Base-by-base conservation (phyloP, 2,329 filamentous ascomycete species). In the Talaromyces sp. region DNA sequence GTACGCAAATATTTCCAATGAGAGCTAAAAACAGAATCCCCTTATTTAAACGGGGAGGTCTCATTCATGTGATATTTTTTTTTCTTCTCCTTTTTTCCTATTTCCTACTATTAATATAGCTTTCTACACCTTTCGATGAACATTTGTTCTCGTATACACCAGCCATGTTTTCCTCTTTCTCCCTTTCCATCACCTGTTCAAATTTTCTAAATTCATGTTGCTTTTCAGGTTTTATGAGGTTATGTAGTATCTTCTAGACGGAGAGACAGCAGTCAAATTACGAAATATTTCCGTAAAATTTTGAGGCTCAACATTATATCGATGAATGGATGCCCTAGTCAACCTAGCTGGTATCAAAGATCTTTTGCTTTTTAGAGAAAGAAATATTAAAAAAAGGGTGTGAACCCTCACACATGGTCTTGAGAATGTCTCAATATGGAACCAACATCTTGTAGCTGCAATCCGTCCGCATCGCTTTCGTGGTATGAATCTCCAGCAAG, bases 1-100 rank as follows among this genome's bases (percentile, higher is more conserved):
- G 91, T 96, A 63, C 87, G 89, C 75, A 85, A 85, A 65, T 91
- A 89, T 79, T 96, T 96, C 78, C 82, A 84, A 71, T 92, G 84
- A 66, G 44, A 47, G n/a, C 5, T n/a, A 9, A 47, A 36, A 47
- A 25, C 2, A 47, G 9, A 47, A 19, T 13, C 3, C 42, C 10
- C n/a, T 4, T 15, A 22, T 47, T 11, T 25, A 25, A 25, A 25
- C 17, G 19, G 22, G 44, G n/a, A 22, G 10, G 19, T 47, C 44
- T 47, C 44, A 25, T 47, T 47, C 44, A 47, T 47, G n/a, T 53
- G n/a, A 15, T 28, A 32, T 25, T 47, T 44, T 44, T 42, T 28
- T 28, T 22, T n/a, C 33, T 9, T 30, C 27, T 30, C 27, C 13
- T 49, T 57, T 57, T 13, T 44, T 57, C 28, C 17, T 47, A 25